Percentiles rank a stretch among this genome's conserved stretches.
phyloP scores from a whole-genome alignment of 768 basidiomycete genomes.

The Tricholoma furcatifolium region DNA sequence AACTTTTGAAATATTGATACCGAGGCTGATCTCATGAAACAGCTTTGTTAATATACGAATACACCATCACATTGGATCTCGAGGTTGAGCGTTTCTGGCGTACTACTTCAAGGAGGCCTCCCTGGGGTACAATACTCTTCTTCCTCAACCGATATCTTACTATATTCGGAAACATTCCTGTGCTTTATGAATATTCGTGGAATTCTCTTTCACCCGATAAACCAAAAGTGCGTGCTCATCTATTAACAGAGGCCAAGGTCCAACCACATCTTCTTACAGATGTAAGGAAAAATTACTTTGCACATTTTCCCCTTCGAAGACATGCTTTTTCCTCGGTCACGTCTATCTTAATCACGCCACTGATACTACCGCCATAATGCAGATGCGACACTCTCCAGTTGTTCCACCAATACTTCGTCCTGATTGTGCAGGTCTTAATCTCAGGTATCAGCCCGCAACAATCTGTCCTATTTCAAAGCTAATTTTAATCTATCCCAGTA shows the following conservation, averaged over 20 bases:
- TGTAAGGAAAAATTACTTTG: constrained; percentile 8
- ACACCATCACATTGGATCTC: constrained; percentile 32
- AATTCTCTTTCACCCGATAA: constrained; percentile 13
- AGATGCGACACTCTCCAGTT: constrained; percentile 15
- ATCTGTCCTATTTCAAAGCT: background rate
- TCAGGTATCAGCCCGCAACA: constrained; percentile 6
- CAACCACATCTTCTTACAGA: constrained; percentile 7
- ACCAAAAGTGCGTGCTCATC: constrained; percentile 5
- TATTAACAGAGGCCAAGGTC: background rate
- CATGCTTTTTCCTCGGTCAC: background rate
- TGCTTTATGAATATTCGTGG: constrained; percentile 26
- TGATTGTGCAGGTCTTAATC: constrained; percentile 14
- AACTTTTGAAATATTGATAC: background rate
- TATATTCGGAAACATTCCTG: constrained; percentile 28
- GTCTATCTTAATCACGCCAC: background rate
- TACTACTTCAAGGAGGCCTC: constrained; percentile 8
- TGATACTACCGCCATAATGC: background rate
- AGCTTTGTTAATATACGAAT: constrained; percentile 36
- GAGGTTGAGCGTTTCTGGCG: constrained; percentile 40
- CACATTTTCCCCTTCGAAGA: background rate
- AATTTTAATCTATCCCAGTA: background rate
- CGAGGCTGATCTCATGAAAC: background rate
- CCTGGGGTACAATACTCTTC: constrained; percentile 28
- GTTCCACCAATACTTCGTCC: constrained; percentile 17
- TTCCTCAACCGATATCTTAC: constrained; percentile 35